Conservation (phyloP, 306 rosid species). For the Cicer arietinum region DNA sequence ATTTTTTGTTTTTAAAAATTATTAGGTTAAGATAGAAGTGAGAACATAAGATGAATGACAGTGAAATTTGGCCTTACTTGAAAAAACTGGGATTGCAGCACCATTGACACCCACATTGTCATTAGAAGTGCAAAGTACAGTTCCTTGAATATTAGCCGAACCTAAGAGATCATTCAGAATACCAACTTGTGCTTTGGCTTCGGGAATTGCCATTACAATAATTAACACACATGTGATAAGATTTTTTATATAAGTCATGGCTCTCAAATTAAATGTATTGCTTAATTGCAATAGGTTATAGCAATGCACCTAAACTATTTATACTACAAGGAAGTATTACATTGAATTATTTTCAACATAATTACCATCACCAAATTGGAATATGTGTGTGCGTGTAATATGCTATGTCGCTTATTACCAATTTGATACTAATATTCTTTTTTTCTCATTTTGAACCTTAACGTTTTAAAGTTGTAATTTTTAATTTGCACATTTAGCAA, state of each 20-base stretch:
- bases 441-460: constrained; percentile 8
- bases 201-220: background rate
- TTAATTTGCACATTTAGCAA: background rate
- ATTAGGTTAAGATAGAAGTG: background rate
- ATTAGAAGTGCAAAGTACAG: constrained; percentile 44
- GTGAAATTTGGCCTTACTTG: constrained; percentile 40
- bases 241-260: constrained; percentile 26
- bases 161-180: constrained; percentile 33
- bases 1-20: too few relatives aligned
- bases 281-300: constrained; percentile 13
- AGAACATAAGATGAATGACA: background rate
- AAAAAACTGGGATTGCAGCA: constrained; percentile 24
- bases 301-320: constrained; percentile 31
- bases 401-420: background rate
- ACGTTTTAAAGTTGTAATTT: background rate
- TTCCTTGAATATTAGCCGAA: constrained; percentile 38
- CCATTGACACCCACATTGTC: constrained; percentile 17
- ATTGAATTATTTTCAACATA: too few relatives aligned
- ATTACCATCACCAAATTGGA: constrained; percentile 12
- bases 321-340: constrained; percentile 17
- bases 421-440: constrained; percentile 8
- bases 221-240: background rate
- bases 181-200: constrained; percentile 1
- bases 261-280: background rate
- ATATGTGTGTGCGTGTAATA: constrained; percentile 24